Percentiles rank a stretch among this genome's conserved stretches.
phyloP scores from a whole-genome alignment of 176 grass and related monocot species.

The Cenchrus americanus region DNA sequence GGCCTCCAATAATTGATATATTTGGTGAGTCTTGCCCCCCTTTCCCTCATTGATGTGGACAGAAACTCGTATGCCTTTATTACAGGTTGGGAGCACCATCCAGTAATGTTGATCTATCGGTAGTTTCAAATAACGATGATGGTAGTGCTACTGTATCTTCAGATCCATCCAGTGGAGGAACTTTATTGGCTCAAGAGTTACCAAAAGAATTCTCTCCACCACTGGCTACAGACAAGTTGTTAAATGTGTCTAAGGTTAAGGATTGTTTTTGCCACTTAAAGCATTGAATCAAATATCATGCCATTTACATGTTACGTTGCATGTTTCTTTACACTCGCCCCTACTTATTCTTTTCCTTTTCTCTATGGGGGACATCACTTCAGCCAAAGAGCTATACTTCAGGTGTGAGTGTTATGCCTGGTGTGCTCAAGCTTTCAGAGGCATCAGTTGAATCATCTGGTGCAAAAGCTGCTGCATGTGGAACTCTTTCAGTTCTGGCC shows the following conservation, averaged over 20 bases:
- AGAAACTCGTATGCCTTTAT: conserved; percentile 19
- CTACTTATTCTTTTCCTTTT: conserved; percentile 43
- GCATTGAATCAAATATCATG: background rate
- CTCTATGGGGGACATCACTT: conserved; percentile 20
- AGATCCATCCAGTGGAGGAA: conserved; percentile 44
- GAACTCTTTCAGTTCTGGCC: conserved; percentile 67
- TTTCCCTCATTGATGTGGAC: background rate
- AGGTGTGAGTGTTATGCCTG: conserved; percentile 22
- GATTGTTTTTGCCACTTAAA: background rate
- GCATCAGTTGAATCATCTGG: conserved; percentile 83
- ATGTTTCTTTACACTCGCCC: conserved; percentile 10
- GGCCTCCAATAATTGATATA: background rate
- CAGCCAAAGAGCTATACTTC: conserved; percentile 53
- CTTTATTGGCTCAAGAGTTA: conserved; percentile 35
- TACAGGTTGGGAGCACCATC: conserved; percentile 84
- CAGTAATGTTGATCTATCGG: conserved; percentile 65
- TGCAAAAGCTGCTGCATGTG: conserved; percentile 95
- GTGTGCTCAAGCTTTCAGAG: conserved; percentile 70
- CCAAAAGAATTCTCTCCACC: conserved; percentile 13
- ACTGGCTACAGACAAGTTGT: conserved; percentile 13
- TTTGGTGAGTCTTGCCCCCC: background rate
- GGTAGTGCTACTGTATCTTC: conserved; percentile 39
- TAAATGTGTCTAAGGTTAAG: conserved; percentile 43
- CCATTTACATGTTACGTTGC: conserved; percentile 18
- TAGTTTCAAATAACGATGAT: conserved; percentile 42